Conservation (phyloP, 495 filamentous ascomycete genomes). For the Hypomontagnella submonticulosa region DNA sequence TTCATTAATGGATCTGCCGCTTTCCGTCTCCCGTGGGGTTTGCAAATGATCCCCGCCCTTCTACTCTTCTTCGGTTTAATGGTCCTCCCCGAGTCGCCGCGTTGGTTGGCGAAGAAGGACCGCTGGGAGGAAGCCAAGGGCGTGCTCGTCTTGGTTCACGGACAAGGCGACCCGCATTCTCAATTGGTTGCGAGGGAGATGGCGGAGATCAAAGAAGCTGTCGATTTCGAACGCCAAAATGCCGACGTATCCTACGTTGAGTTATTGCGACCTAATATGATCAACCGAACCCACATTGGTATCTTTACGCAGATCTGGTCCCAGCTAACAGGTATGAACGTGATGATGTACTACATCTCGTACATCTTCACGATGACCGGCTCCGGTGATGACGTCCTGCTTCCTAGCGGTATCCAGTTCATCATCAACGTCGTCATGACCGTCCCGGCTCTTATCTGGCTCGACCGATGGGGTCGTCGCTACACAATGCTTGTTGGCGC, state of each 20-base stretch:
- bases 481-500: slow-evolving; percentile 72
- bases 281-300: slow-evolving; percentile 79
- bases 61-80: slow-evolving; percentile 70
- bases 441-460: slow-evolving; percentile 63
- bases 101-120: slow-evolving; percentile 80
- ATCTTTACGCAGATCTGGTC: slow-evolving; percentile 87
- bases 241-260: slow-evolving; percentile 74
- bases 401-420: slow-evolving; percentile 79
- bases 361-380: slow-evolving; percentile 82
- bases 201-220: slow-evolving; percentile 74
- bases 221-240: slow-evolving; percentile 73
- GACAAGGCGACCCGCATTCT: slow-evolving; percentile 69
- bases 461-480: slow-evolving; percentile 71
- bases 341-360: slow-evolving; percentile 78
- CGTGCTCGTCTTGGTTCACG: slow-evolving; percentile 75
- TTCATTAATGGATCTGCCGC: slow-evolving; percentile 69
- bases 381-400: slow-evolving; percentile 67
- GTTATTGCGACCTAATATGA: slow-evolving; percentile 75
- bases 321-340: slow-evolving; percentile 86
- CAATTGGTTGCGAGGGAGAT: slow-evolving; percentile 73
- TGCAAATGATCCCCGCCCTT: slow-evolving; percentile 78
- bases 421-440: slow-evolving; percentile 73
- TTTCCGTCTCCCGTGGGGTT: slow-evolving; percentile 80
- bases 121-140: slow-evolving; percentile 75
- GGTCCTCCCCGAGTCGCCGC: slow-evolving; percentile 78